Percentiles rank a stretch among this genome's conserved stretches.
Conservation (phyloP, 495 filamentous ascomycete genomes). For the Parathielavia hyrcaniae region DNA sequence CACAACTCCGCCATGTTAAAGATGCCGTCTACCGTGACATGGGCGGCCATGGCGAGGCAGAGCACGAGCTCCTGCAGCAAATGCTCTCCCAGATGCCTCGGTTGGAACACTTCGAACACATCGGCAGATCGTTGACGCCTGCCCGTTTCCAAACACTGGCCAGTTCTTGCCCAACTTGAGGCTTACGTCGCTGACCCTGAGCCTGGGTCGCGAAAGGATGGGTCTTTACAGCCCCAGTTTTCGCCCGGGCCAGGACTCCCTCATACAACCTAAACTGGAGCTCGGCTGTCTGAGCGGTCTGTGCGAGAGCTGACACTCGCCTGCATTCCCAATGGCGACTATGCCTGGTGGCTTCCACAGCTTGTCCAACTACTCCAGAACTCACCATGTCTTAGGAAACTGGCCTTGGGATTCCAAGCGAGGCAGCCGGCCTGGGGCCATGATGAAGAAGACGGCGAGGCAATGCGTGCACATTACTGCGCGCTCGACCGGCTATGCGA, state of each 20-base stretch:
- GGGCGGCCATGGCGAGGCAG: background rate
- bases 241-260: no score
- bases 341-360: background rate
- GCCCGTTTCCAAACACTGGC: background rate
- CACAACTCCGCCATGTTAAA: background rate
- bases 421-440: no score
- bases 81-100: background rate
- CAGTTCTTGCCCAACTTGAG: background rate
- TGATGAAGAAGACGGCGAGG: background rate
- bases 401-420: background rate
- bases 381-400: background rate
- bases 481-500: background rate
- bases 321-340: background rate
- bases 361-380: background rate
- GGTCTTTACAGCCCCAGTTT: no score
- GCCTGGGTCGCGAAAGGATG: no score
- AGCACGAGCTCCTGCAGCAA: background rate
- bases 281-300: background rate
- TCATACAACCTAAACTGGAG: background rate
- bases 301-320: background rate
- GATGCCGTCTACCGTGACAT: background rate
- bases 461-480: background rate
- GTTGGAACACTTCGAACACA: background rate
- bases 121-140: background rate
- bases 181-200: background rate